Conservation (phyloP, 2,329 filamentous ascomycete genomes). For the Rhytidhysteron rufulum region DNA sequence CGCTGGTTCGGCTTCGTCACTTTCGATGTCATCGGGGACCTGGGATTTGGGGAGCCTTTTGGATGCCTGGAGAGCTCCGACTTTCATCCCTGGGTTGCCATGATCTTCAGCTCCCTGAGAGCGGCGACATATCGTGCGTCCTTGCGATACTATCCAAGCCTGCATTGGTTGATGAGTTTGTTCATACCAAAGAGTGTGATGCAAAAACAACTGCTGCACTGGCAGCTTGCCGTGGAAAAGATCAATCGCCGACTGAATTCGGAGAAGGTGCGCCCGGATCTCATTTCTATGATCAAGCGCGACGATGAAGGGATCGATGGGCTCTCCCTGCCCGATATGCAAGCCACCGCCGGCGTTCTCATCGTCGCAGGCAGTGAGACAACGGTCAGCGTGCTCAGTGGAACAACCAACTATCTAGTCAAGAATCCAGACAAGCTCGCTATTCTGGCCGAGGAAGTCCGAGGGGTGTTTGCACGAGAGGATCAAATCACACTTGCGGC, state of each 20-base stretch:
- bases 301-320: background rate
- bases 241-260: constrained; percentile 18
- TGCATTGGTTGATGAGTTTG: constrained; percentile 19
- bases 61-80: constrained; percentile 31
- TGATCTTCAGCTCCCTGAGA: constrained; percentile 15
- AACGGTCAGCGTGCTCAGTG: constrained; percentile 25
- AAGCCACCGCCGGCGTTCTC: constrained; percentile 9
- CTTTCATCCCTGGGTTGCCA: constrained; percentile 38
- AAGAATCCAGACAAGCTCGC: constrained; percentile 6
- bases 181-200: constrained; percentile 22
- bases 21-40: constrained; percentile 38
- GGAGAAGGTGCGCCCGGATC: constrained; percentile 20
- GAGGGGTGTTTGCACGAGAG: constrained; percentile 6
- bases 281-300: constrained; percentile 9
- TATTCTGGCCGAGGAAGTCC: constrained; percentile 6
- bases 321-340: background rate
- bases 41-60: constrained; percentile 39
- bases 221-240: constrained; percentile 18
- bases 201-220: constrained; percentile 19
- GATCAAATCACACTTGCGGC: constrained; percentile 4
- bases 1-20: constrained; percentile 32
- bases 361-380: constrained; percentile 34
- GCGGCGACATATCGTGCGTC: constrained; percentile 7
- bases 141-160: constrained; percentile 20
- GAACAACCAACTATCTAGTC: constrained; percentile 19